A percentile compares a stretch with the other conserved stretches of the same genome.
These are phyloP conservation scores for Leccinum subatratum DNA, from an alignment of 1,284 basidiomycete genomes.

Conservation along the genomic window DNA sequence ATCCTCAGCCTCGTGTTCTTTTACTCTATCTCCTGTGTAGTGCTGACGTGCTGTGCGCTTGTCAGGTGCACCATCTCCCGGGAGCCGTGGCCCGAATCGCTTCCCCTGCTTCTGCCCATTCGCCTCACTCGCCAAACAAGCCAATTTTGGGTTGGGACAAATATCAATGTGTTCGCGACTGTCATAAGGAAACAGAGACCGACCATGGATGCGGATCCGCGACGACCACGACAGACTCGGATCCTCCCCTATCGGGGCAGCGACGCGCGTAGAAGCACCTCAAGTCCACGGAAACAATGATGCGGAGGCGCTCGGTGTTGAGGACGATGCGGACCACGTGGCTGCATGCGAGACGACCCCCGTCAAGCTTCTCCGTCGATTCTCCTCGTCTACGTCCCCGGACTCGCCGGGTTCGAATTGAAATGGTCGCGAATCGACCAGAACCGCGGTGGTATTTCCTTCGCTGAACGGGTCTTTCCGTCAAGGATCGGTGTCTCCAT, in stretches of 20 bases:
- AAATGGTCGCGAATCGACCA: conserved; percentile 10
- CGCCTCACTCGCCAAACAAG: conserved; percentile 1
- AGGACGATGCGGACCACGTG: conserved; percentile 10
- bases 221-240: conserved; percentile 31
- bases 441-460: conserved; percentile 22
- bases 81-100: conserved; percentile 13
- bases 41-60: conserved; percentile 14
- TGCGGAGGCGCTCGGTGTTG: conserved; percentile 11
- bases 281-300: conserved; percentile 20
- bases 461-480: conserved; percentile 26
- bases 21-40: conserved; percentile 5
- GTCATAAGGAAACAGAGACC: conserved; percentile 24
- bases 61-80: conserved; percentile 18
- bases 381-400: conserved; percentile 3
- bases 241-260: conserved; percentile 25
- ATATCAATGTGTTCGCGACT: conserved; percentile 10
- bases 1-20: not conserved
- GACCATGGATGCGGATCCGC: conserved; percentile 29
- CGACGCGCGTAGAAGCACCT: conserved; percentile 6
- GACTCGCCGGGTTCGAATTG: conserved; percentile 1
- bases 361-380: conserved; percentile 16
- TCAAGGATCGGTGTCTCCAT: conserved; percentile 12
- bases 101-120: conserved; percentile 1
- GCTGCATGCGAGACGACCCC: conserved; percentile 13
- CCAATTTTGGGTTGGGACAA: conserved; percentile 9